These are phyloP conservation scores for Sindora glabra DNA, from an alignment of 306 rosid species.

Conservation along the genomic window DNA sequence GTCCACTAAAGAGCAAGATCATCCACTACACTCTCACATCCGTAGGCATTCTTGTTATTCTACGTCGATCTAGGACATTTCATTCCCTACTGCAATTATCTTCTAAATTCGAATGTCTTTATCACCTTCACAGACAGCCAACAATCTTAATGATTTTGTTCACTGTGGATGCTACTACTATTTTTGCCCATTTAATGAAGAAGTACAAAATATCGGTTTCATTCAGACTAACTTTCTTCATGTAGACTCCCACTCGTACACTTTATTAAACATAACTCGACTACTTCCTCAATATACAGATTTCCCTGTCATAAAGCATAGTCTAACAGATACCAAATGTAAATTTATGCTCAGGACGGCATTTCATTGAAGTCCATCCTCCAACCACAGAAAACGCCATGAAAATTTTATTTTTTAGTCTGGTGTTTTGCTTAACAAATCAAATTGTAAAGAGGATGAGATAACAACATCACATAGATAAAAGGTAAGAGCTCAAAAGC, in stretches of 20 bases:
- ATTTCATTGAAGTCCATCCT: neutral
- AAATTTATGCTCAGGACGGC: neutral
- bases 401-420: too few species aligned
- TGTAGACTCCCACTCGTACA: neutral
- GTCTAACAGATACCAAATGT: neutral
- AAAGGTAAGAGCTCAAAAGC: neutral
- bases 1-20: neutral
- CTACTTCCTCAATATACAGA: neutral
- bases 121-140: neutral
- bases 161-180: neutral
- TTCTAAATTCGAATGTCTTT: neutral
- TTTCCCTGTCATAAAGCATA: neutral
- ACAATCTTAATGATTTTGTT: neutral
- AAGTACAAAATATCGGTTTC: neutral
- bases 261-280: constrained; percentile 1
- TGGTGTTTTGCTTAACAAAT: neutral
- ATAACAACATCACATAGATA: neutral
- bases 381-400: neutral
- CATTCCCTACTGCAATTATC: neutral
- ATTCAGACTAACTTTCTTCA: neutral
- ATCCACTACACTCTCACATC: neutral
- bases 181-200: neutral
- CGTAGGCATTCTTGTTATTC: neutral
- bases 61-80: neutral
- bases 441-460: neutral